These are phyloP conservation scores for Gardenia jasminoides DNA, from an alignment of 257 asterid species.

Conservation along the genomic window DNA sequence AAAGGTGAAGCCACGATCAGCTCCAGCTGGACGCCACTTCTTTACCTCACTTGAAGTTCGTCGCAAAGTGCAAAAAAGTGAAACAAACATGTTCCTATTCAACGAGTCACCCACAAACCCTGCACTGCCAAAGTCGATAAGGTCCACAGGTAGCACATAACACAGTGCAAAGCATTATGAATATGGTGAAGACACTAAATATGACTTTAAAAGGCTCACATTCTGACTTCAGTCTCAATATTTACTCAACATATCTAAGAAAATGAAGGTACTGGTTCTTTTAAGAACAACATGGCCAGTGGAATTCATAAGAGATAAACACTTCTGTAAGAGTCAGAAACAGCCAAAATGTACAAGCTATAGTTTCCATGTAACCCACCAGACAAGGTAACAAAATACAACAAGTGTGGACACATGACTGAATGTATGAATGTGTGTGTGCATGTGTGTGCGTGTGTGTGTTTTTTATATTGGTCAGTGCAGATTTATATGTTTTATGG, in stretches of 20 bases:
- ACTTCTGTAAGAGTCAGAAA: background rate
- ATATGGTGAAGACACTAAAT: background rate
- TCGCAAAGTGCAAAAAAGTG: conserved; percentile 77
- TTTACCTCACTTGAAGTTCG: conserved; percentile 61
- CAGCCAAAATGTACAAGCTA: background rate
- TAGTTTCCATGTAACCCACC: background rate
- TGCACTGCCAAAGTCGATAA: conserved; percentile 59
- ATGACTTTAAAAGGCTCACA: background rate
- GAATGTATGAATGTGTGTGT: too few relatives aligned
- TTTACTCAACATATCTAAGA: background rate
- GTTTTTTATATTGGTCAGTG: too few relatives aligned
- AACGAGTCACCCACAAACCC: conserved; percentile 98
- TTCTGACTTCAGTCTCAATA: background rate
- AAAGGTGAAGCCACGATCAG: conserved; percentile 96
- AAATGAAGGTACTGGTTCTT: background rate
- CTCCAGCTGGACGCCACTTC: conserved; percentile 96
- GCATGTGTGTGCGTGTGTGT: background rate
- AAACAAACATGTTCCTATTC: conserved; percentile 94
- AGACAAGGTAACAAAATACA: background rate
- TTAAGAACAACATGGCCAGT: background rate
- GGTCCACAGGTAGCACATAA: conserved; percentile 32
- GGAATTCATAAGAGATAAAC: background rate
- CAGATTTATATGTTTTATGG: background rate
- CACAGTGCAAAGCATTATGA: background rate
- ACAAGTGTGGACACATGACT: too few relatives aligned